A percentile compares a stretch with the other conserved stretches of the same genome.
phyloP scores from a whole-genome alignment of 2,329 filamentous ascomycete species.

The Diaporthe citrichinensis region DNA sequence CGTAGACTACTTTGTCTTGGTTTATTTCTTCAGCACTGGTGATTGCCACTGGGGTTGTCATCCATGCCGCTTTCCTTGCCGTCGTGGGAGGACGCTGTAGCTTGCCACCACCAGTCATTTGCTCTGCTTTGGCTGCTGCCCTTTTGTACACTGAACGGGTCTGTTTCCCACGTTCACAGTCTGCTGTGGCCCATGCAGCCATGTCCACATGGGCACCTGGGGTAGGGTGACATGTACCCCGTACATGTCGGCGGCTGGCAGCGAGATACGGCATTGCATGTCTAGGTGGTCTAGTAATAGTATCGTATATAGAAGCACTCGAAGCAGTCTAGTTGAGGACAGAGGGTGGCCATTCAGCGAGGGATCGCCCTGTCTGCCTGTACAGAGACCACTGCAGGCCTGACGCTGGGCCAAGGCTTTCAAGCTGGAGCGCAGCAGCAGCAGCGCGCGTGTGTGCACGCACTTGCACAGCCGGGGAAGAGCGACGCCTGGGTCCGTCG shows the following conservation, averaged over 20 bases:
- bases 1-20: not conserved
- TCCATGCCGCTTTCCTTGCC: not conserved
- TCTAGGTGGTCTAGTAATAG: constrained; percentile 16
- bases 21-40: not conserved
- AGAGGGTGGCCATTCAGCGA: constrained; percentile 21
- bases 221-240: not conserved
- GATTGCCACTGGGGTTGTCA: constrained; percentile 18
- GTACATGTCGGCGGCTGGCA: constrained; percentile 17
- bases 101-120: not conserved
- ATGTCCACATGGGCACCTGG: constrained; percentile 14
- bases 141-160: not conserved
- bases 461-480: constrained; percentile 24
- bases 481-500: constrained; percentile 21
- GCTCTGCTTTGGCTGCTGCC: not conserved
- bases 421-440: not conserved
- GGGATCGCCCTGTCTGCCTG: constrained; percentile 28
- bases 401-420: constrained; percentile 15
- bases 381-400: constrained; percentile 7
- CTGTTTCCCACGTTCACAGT: not conserved
- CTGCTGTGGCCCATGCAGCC: constrained; percentile 9
- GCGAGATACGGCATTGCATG: constrained; percentile 1
- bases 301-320: not conserved
- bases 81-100: not conserved
- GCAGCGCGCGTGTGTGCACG: not conserved
- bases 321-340: constrained; percentile 26